phyloP scores from a whole-genome alignment of 2,329 filamentous ascomycete genomes.

The Chrysosporium keratinophilum region DNA sequence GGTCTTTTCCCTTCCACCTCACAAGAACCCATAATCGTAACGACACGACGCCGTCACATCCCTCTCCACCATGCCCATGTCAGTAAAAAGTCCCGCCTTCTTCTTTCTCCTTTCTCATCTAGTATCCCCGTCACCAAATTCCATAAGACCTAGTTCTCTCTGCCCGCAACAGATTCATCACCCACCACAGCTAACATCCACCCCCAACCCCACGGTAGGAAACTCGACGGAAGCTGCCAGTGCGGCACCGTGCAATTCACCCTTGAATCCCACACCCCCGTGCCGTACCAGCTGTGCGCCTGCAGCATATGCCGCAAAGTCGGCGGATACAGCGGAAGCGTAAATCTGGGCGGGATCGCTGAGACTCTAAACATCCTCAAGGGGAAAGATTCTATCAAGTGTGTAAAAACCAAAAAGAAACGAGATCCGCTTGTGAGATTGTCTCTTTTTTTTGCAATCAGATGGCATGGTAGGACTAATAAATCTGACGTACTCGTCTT shows the following conservation, averaged over 20 bases:
- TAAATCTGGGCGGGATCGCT: slow-evolving; percentile 40
- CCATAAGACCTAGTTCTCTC: not conserved
- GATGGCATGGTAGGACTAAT: not conserved
- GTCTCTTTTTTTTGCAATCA: no score
- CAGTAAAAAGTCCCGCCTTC: slow-evolving; percentile 11
- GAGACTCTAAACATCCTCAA: slow-evolving; percentile 34
- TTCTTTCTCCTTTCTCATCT: not conserved
- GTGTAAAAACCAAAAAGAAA: slow-evolving; percentile 12
- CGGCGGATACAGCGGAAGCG: slow-evolving; percentile 36
- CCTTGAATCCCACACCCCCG: slow-evolving; percentile 38
- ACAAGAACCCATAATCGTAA: not conserved
- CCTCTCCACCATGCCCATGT: slow-evolving; percentile 21
- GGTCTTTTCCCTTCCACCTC: not conserved
- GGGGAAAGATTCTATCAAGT: slow-evolving; percentile 39
- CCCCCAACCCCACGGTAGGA: slow-evolving; percentile 24
- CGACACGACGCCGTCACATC: not conserved
- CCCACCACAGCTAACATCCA: slow-evolving; percentile 1
- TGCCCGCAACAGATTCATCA: not conserved
- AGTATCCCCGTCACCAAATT: not conserved
- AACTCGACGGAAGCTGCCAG: slow-evolving; percentile 41
- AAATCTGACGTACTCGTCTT: not conserved
- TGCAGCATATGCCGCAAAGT: slow-evolving; percentile 43
- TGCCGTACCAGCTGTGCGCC: slow-evolving; percentile 41
- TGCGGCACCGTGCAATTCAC: slow-evolving; percentile 40
- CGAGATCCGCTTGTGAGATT: not conserved